Conservation (phyloP, 202 grass and related monocot genomes). For the Musa balbisiana region DNA sequence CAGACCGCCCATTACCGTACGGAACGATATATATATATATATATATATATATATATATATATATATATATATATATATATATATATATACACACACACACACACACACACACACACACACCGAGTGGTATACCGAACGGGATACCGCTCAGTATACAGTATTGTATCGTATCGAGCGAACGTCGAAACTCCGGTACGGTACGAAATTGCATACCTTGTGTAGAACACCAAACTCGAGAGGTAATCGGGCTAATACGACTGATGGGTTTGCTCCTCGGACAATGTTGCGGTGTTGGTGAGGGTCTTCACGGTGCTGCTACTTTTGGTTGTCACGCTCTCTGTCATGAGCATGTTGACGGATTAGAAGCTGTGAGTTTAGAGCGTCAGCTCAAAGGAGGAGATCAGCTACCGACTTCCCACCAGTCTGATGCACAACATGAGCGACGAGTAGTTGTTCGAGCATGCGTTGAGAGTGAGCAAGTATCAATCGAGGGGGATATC, state of each 20-base stretch:
- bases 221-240: neutral
- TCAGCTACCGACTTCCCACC: neutral
- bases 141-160: no score
- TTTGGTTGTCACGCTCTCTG: neutral
- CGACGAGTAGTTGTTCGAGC: neutral
- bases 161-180: no score
- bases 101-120: no score
- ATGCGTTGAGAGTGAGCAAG: neutral
- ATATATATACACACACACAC: no score
- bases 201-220: no score
- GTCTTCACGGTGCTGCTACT: neutral
- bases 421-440: constrained; percentile 2
- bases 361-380: neutral
- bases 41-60: no score
- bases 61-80: no score
- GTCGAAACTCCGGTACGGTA: no score
- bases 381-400: no score
- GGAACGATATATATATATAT: no score
- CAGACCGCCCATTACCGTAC: no score
- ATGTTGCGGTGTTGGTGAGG: neutral
- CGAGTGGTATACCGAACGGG: no score
- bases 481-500: neutral
- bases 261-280: neutral
- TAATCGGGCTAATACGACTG: neutral
- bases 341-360: neutral